phyloP scores from a whole-genome alignment of 345 rosid species.

The Populus euphratica region DNA sequence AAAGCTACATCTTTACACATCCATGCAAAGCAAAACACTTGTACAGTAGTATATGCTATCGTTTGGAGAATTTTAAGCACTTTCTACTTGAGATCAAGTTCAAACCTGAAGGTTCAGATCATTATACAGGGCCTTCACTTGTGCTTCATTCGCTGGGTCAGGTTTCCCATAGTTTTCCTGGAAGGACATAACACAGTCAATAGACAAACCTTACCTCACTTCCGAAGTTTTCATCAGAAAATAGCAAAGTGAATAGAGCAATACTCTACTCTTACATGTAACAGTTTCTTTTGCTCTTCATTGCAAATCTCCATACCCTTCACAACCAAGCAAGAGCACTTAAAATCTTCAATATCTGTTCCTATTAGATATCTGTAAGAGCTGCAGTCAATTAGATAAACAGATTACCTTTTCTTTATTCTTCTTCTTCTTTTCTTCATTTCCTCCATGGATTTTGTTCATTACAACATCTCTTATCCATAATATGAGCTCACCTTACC shows the following conservation, averaged over 20 bases:
- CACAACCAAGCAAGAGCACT: conserved; percentile 49
- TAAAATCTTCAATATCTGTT: conserved; percentile 37
- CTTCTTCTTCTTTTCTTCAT: no score
- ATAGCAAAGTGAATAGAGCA: neutral
- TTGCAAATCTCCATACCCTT: conserved; percentile 29
- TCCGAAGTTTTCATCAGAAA: neutral
- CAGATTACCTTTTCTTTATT: neutral
- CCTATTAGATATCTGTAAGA: conserved; percentile 13
- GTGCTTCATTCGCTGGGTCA: conserved; percentile 52
- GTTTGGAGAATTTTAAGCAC: neutral
- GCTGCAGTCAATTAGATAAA: neutral
- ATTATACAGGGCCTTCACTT: conserved; percentile 66
- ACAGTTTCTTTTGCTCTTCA: conserved; percentile 20
- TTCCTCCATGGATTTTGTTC: neutral
- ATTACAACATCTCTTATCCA: neutral
- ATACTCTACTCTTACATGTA: conserved; percentile 10
- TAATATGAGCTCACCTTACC: conserved; percentile 35
- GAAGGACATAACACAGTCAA: neutral
- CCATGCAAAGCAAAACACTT: neutral
- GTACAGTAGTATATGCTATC: neutral
- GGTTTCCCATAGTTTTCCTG: conserved; percentile 84
- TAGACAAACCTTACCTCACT: neutral
- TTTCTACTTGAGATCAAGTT: neutral
- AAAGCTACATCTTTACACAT: no score
- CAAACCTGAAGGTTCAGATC: conserved; percentile 69